phyloP scores from a whole-genome alignment of 805 yeast genomes.

The Saturnispora gosingensis region DNA sequence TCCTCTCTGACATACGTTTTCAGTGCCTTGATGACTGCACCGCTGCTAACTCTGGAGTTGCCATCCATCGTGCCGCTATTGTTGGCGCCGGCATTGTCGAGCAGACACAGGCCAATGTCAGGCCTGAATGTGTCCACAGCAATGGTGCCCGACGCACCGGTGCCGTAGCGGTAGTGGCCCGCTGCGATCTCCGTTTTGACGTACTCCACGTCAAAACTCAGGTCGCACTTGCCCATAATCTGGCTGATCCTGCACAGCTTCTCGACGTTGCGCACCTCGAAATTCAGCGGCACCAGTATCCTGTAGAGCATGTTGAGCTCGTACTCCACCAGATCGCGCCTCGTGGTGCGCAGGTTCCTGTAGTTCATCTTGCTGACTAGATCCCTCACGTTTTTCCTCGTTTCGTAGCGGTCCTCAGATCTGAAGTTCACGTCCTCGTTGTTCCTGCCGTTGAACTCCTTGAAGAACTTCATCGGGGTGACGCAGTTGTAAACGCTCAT shows the following conservation, averaged over 20 bases:
- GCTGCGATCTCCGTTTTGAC: not conserved
- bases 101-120: not conserved
- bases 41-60: not conserved
- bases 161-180: not conserved
- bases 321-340: constrained; percentile 22
- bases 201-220: not conserved
- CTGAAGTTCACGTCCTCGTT: constrained; percentile 14
- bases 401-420: constrained; percentile 35
- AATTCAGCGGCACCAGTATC: constrained; percentile 6
- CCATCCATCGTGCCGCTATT: not conserved
- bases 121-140: not conserved
- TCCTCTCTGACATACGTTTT: not conserved
- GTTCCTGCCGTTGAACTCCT: constrained; percentile 52
- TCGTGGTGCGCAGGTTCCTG: constrained; percentile 17
- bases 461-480: constrained; percentile 54
- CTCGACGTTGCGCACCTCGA: not conserved
- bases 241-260: not conserved
- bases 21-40: not conserved
- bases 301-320: constrained; percentile 12
- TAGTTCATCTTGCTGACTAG: constrained; percentile 21
- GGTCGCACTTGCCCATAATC: not conserved
- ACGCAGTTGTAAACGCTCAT: constrained; percentile 37
- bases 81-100: not conserved
- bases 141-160: not conserved
- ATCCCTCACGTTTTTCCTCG: constrained; percentile 27